Percentiles rank a stretch among this genome's conserved stretches.
Conservation (phyloP, 2,329 filamentous ascomycete genomes). For the Lasiodiplodia sp. region DNA sequence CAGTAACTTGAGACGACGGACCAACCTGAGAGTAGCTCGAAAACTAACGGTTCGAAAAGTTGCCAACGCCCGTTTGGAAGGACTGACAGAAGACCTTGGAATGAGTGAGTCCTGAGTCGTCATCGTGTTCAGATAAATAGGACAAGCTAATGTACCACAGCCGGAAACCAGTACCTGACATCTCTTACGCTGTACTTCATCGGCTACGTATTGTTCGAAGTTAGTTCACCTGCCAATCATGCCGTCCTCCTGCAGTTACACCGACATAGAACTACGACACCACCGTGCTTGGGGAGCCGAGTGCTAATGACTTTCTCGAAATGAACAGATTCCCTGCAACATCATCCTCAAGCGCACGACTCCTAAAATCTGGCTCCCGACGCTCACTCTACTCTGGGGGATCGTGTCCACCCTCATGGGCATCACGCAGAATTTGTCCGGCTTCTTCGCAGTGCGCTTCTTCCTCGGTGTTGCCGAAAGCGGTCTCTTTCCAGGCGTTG, state of each 20-base stretch:
- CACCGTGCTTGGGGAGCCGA: no score
- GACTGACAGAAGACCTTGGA: slow-evolving; percentile 40
- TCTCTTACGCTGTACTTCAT: slow-evolving; percentile 72
- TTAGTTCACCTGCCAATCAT: slow-evolving; percentile 14
- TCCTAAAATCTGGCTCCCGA: slow-evolving; percentile 53
- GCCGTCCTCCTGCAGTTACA: neutral
- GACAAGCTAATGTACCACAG: slow-evolving; percentile 33
- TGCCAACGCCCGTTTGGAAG: slow-evolving; percentile 56
- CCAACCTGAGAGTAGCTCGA: neutral
- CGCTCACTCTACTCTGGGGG: slow-evolving; percentile 60
- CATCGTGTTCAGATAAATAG: neutral
- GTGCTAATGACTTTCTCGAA: neutral
- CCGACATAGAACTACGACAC: no score
- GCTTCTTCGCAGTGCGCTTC: slow-evolving; percentile 56
- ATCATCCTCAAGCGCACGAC: slow-evolving; percentile 68
- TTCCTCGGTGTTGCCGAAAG: slow-evolving; percentile 50
- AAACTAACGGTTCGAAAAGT: slow-evolving; percentile 33
- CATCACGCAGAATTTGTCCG: slow-evolving; percentile 54
- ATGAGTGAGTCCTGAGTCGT: slow-evolving; percentile 37
- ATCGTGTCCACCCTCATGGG: slow-evolving; percentile 60
- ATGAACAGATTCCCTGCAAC: slow-evolving; percentile 62
- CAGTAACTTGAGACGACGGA: slow-evolving; percentile 5
- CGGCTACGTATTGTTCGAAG: slow-evolving; percentile 57
- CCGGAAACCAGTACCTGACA: slow-evolving; percentile 65
- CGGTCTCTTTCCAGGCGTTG: slow-evolving; percentile 48